Evolutionary conservation across 768 basidiomycete genomes (phyloP), one percentile per base, ranked within the genome.

Genomic region (Coprinopsis sp.): DNA sequence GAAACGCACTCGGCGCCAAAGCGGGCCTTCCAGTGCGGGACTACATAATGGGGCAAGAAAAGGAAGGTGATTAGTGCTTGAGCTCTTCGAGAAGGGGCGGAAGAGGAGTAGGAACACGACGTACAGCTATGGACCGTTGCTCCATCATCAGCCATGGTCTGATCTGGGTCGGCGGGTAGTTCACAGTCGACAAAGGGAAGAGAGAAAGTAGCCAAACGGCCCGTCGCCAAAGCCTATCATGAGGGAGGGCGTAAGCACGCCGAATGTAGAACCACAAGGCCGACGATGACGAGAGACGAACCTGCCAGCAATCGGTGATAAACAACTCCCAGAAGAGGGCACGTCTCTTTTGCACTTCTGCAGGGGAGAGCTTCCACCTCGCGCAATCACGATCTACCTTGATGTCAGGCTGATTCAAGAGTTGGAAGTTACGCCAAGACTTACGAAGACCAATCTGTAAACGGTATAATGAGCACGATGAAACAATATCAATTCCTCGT

Each of bases 291-390:
- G 18, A 8, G 8, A 30, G 19, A 54, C 72, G 13, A 49, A 82
- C 84, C 73, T 83, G 82, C 82, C 83, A 86, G 50, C 79, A 79
- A 58, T 86, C 84, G 0, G 83, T 82, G 52, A 84, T 81, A 54
- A 83, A 84, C 23, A 86, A 50, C 50, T 87, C 84, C 84, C 84
- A 86, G 54, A 86, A 86, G 19, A 86, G 59, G 1, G 79, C 75
- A 24, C 84, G 74, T 3, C 84, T 75, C 59, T 84, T 84, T 64
- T 87, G 82, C 4, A 85, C 80, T 55, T 84, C 84, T 1, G 72
- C 68, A 3, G 73, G 72, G 4, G 76, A 52, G 16, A 87, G 60
- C 29, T 78, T 75, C 82, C 83, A 87, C 24, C 84, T 71, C 4
- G 83, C 83, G 57, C 81, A 82, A 57, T 87, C 84, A 6, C 82